These are phyloP conservation scores for Verticillium nonalfalfae DNA, from an alignment of 2,329 filamentous ascomycete species.

Conservation along the genomic window DNA sequence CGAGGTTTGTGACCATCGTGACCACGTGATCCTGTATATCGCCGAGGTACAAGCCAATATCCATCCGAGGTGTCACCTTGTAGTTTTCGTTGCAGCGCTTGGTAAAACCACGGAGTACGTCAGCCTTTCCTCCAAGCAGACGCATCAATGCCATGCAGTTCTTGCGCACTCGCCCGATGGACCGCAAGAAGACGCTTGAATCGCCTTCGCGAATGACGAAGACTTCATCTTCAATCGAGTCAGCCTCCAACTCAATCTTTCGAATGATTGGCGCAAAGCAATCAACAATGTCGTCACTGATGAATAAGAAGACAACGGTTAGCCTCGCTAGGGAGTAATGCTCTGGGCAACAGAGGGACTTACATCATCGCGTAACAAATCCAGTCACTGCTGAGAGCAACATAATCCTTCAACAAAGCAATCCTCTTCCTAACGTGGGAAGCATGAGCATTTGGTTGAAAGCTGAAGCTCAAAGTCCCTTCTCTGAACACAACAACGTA, in stretches of 20 bases:
- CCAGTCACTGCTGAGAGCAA: conserved; percentile 93
- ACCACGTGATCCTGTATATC: conserved; percentile 99
- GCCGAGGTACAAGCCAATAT: conserved; percentile 92
- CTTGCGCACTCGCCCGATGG: conserved; percentile 86
- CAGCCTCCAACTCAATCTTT: conserved; percentile 80
- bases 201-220: conserved; percentile 89
- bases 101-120: conserved; percentile 94
- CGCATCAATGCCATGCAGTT: conserved; percentile 92
- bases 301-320: neutral
- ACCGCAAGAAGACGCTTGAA: conserved; percentile 77
- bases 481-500: conserved; percentile 97
- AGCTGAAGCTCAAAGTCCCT: conserved; percentile 92
- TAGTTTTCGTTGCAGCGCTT: conserved; percentile 99
- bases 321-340: neutral
- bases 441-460: conserved; percentile 79
- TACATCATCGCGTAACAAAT: conserved; percentile 97
- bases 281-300: conserved; percentile 91
- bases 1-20: conserved; percentile 96
- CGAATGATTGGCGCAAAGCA: conserved; percentile 86
- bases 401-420: conserved; percentile 86
- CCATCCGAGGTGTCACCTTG: conserved; percentile 88
- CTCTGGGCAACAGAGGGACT: conserved; percentile 25
- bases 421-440: conserved; percentile 88
- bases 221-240: conserved; percentile 90
- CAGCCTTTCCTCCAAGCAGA: conserved; percentile 92